phyloP scores from a whole-genome alignment of 495 filamentous ascomycete species.

The Hypoxylon perforatum region DNA sequence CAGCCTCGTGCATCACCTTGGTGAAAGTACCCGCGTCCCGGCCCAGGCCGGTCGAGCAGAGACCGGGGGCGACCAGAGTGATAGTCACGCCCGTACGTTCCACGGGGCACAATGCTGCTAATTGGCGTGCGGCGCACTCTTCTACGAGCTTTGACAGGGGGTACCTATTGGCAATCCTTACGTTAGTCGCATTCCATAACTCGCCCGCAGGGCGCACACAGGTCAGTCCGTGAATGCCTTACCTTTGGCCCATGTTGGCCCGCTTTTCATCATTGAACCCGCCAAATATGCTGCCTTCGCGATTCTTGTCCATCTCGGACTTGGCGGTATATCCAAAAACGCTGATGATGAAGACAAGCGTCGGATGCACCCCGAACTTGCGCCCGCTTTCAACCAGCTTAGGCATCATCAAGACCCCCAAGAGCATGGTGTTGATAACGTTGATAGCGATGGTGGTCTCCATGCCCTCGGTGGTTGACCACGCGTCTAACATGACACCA shows the following conservation, averaged over 20 bases:
- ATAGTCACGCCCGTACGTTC: background rate
- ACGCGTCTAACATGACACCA: slow-evolving; percentile 45
- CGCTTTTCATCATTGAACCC: background rate
- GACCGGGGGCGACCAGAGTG: background rate
- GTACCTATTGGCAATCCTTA: background rate
- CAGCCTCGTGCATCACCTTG: background rate
- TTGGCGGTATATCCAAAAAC: background rate
- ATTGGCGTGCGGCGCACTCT: background rate
- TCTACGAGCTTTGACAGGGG: background rate
- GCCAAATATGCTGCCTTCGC: background rate
- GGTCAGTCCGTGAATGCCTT: background rate
- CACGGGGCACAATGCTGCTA: background rate
- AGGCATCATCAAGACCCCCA: background rate
- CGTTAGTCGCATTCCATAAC: background rate
- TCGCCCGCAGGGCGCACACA: background rate
- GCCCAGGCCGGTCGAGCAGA: background rate
- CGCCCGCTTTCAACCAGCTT: background rate
- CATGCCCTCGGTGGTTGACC: slow-evolving; percentile 41
- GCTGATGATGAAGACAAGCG: background rate
- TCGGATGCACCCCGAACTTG: background rate
- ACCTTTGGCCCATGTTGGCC: background rate
- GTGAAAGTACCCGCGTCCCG: background rate
- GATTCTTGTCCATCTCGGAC: background rate
- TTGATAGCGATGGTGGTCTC: slow-evolving; percentile 58
- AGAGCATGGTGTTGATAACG: slow-evolving; percentile 54